These are phyloP conservation scores for Neonothopanus nambi DNA, from an alignment of 1,284 basidiomycete species.

Conservation along the genomic window DNA sequence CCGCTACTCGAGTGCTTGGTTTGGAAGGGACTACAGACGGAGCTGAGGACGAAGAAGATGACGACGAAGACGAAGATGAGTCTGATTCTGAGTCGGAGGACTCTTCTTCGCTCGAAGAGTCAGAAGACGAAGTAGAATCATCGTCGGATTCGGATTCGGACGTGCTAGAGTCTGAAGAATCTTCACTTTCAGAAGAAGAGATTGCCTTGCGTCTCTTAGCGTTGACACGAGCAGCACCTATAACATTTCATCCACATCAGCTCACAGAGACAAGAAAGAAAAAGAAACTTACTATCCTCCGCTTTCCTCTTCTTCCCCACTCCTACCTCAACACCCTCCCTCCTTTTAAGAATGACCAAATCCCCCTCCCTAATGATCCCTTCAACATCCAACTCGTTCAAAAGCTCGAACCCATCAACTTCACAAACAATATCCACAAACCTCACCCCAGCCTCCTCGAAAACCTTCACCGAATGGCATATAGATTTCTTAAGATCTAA, in stretches of 20 bases:
- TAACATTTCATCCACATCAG: neutral
- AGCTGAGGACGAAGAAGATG: neutral
- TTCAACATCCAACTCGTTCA: slow-evolving; percentile 13
- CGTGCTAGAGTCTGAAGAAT: neutral
- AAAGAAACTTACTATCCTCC: slow-evolving; percentile 1
- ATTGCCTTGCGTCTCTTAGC: neutral
- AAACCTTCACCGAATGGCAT: slow-evolving; percentile 10
- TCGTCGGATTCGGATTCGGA: slow-evolving; percentile 6
- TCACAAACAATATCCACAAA: slow-evolving; percentile 10
- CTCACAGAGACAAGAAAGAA: too few species aligned
- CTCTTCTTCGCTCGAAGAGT: slow-evolving; percentile 4
- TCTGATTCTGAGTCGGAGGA: slow-evolving; percentile 9
- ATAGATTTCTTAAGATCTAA: slow-evolving; percentile 14
- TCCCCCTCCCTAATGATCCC: slow-evolving; percentile 16
- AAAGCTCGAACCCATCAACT: slow-evolving; percentile 17
- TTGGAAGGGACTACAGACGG: neutral
- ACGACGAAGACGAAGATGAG: slow-evolving; percentile 5
- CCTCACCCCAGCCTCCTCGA: slow-evolving; percentile 1
- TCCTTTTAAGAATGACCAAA: slow-evolving; percentile 5
- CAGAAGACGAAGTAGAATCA: slow-evolving; percentile 3
- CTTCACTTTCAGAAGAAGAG: neutral
- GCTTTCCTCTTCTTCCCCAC: slow-evolving; percentile 13
- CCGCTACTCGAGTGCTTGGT: neutral
- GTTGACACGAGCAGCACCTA: neutral
- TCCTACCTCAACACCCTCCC: neutral